Evolutionary conservation across 805 yeast species (phyloP), one percentile per base, ranked within the genome.

Genomic region (Alloascoidea hylecoeti): DNA sequence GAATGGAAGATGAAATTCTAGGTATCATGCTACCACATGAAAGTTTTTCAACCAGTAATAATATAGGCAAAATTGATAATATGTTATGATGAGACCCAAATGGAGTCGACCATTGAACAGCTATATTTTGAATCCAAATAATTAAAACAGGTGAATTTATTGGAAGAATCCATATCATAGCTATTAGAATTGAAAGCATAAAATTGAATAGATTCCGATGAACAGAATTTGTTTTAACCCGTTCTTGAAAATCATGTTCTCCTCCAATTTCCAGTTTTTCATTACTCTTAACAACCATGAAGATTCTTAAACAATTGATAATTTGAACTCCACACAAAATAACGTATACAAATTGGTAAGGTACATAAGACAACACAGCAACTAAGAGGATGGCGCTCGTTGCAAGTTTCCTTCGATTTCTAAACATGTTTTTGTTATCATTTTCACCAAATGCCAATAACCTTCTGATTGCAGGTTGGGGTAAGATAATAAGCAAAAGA

Each of bases 71-170:
- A 16, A 86, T 70, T 0, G 95, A 80, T 38, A 86, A 55, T 33
- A 82, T 61, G 50, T 84, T 86, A 53, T 88, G 95, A 53, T 85
- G 94, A 0, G 95, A 79, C 4, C 82, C 72, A 50, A 85, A 85
- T 14, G 94, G 86, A 0, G 92, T 81, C 39, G 66, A 70, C 94
- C 95, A 83, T 46, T 68, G 72, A 15, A 84, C 66, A 1, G 80
- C 68, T 41, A 85, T 62, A 49, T 86, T 82, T 49, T 83, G 95
- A 23, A 82, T 59, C 64, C 86, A 85, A 1, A 86, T 95, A 41
- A 85, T 62, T 18, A 86, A 52, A 1, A 81, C 74, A 0, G 96
- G 95, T 1, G 77, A 61, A 48, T 80, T 80, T 15, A 85, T 73
- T 0, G 95, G 94, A 3, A 83, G 56, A 5, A 83, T 65, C 80